Percentiles rank a stretch among this genome's conserved stretches.
Evolutionary conservation across 257 asterid genomes (phyloP).

Genomic region (Solanum chiquidenum): DNA sequence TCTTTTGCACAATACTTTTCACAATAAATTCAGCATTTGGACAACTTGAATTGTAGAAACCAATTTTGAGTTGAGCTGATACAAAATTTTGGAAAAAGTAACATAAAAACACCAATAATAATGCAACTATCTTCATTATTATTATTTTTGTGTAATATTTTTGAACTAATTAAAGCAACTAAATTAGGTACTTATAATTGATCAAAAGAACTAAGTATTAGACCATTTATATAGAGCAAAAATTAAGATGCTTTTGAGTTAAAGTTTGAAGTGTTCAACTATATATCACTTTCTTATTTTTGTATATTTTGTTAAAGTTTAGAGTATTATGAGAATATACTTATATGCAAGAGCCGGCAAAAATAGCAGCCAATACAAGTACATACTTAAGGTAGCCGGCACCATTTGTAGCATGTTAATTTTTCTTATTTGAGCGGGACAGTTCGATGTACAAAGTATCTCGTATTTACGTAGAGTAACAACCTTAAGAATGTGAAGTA

Average conservation of each 20-base stretch:
- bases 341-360: not conserved
- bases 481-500: not conserved
- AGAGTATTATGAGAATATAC: not conserved
- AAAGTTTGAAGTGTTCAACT: not conserved
- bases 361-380: not conserved
- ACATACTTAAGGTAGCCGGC: not conserved
- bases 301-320: not conserved
- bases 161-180: not conserved
- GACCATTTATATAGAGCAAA: not conserved
- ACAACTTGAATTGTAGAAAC: constrained; percentile 48
- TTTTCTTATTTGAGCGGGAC: not conserved
- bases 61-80: constrained; percentile 42
- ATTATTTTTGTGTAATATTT: not conserved
- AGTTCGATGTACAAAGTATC: not conserved
- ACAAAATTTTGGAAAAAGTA: constrained; percentile 12
- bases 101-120: not conserved
- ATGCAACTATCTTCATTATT: constrained; percentile 19
- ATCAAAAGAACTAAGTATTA: not conserved
- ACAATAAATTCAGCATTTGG: constrained; percentile 44
- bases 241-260: not conserved
- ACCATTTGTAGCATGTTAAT: not conserved
- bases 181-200: not conserved
- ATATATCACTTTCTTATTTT: not conserved
- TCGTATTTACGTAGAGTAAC: accelerated
- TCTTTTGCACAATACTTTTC: constrained; percentile 29